Base-by-base conservation (phyloP, 352 stramenopile genomes). In the Pythium brassicae region DNA sequence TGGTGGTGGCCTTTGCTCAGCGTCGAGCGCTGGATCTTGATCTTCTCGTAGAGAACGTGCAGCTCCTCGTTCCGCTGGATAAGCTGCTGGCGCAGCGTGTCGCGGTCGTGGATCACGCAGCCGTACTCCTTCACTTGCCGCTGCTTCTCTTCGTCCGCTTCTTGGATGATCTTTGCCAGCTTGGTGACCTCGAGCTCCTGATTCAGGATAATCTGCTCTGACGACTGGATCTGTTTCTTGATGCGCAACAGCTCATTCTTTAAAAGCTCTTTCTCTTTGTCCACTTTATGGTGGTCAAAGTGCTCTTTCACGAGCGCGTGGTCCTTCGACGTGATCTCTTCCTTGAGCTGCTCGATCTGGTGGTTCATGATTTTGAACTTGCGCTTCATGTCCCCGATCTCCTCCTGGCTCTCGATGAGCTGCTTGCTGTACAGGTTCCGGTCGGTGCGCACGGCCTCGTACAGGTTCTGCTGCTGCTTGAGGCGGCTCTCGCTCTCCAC, bases 361-460 rank as follows among this genome's bases (percentile, higher is more conserved):
- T 98, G 90, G 47, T 86, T 97, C 65, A 98, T 90, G 69, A 98
- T 97, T 68, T 98, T 98, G 71, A 98, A 97, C 66, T 98, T 98
- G 65, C 92, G 83, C 65, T 98, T 97, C 83, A 99, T 96, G 64
- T 97, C 89, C 8, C 81, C 83, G 42, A 99, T 98, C 66, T 98
- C 94, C 65, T 98, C 92, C 61, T 98, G 92, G 25, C 84, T 87
- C 65, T 98, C 95, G 51, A 98, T 95, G 26, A 99, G 77, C 53
- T 98, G 95, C 74, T 98, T 99, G 62, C 80, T 92, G 76, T 98
- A 98, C 48, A 98, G 60, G 57, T 98, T 99, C 39, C 90, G 84
- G 53, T 99, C 96, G 45, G 76, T 88, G 34, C 94, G 91, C 29
- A 98, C 92, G 20, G 72, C 79, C 53, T 99, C 96, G 63, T 99